Conservation (phyloP, 2,329 filamentous ascomycete species). For the Cladosporium oxysporum region DNA sequence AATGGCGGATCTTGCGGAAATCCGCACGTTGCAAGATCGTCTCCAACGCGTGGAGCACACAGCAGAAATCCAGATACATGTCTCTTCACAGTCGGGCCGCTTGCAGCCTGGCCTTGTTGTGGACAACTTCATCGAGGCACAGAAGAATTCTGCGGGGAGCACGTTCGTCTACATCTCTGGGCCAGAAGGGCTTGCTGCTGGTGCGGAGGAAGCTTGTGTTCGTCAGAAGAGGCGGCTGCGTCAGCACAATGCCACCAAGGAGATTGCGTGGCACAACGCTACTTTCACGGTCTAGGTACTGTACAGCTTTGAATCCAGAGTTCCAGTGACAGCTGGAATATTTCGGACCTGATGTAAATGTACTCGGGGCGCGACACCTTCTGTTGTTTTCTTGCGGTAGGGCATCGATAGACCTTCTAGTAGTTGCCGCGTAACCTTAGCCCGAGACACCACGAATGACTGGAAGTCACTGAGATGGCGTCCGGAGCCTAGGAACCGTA, state of each 20-base stretch:
- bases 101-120: background rate
- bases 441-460: too few relatives aligned
- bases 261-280: background rate
- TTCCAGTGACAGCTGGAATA: too few relatives aligned
- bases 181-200: background rate
- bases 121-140: background rate
- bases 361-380: too few relatives aligned
- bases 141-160: background rate
- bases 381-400: too few relatives aligned
- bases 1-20: background rate
- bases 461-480: too few relatives aligned
- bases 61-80: background rate
- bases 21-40: background rate
- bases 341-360: too few relatives aligned
- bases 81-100: background rate
- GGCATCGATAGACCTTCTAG: too few relatives aligned
- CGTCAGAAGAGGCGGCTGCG: background rate
- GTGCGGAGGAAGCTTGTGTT: background rate
- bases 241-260: background rate
- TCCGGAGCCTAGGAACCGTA: constrained; percentile 81
- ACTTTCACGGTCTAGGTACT: background rate
- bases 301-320: too few relatives aligned
- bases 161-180: background rate
- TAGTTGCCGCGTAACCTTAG: too few relatives aligned
- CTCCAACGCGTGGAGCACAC: background rate